Conservation (phyloP, 1,139 yeast genomes). For the Meyerozyma elateridarum region DNA sequence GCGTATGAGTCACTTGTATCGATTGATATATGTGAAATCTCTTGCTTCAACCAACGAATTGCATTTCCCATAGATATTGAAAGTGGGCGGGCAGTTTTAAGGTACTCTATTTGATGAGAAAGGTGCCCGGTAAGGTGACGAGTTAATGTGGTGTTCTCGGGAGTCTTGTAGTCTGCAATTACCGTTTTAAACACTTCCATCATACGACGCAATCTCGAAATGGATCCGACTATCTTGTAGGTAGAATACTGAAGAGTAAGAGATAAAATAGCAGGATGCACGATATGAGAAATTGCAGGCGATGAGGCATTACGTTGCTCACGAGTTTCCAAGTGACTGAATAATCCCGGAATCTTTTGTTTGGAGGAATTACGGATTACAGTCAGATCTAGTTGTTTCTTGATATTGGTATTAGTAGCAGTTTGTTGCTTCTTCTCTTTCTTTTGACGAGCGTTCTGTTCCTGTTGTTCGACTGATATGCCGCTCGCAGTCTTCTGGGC, state of each 20-base stretch:
- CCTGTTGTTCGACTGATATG: conserved; percentile 41
- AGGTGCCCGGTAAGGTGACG: conserved; percentile 86
- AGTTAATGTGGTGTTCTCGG: conserved; percentile 77
- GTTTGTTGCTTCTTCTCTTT: conserved; percentile 26
- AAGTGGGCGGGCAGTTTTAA: conserved; percentile 87
- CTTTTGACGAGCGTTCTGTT: conserved; percentile 36
- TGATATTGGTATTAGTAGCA: conserved; percentile 46
- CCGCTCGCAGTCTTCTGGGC: conserved; percentile 54
- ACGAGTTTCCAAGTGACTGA: conserved; percentile 83
- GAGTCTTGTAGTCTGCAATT: conserved; percentile 77
- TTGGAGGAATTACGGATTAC: conserved; percentile 39
- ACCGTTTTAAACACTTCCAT: conserved; percentile 78
- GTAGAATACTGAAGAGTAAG: conserved; percentile 79
- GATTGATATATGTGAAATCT: conserved; percentile 72
- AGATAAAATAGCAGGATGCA: conserved; percentile 82
- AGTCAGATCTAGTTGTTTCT: conserved; percentile 53
- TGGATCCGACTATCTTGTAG: conserved; percentile 86
- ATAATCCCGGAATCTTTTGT: conserved; percentile 56
- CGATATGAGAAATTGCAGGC: conserved; percentile 59
- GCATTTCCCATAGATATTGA: conserved; percentile 97
- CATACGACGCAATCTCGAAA: conserved; percentile 81
- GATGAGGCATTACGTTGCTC: conserved; percentile 71
- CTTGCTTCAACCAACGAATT: conserved; percentile 94
- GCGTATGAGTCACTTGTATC: conserved; percentile 73
- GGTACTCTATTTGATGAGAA: conserved; percentile 90